These are phyloP conservation scores for Hericium alpestre DNA, from an alignment of 768 basidiomycete species.

Conservation along the genomic window DNA sequence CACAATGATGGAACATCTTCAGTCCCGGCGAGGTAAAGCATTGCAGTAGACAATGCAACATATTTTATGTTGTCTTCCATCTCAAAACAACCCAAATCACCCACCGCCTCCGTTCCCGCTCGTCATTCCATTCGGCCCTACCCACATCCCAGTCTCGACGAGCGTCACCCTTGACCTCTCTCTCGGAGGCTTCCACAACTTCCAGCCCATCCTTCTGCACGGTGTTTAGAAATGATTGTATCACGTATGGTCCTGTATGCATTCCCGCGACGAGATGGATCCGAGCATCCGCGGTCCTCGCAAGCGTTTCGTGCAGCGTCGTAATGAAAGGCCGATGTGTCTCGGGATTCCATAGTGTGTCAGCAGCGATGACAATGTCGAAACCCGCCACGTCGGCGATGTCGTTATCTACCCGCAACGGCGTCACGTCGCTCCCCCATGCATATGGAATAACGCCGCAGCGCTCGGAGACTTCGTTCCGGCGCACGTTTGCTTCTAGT, in stretches of 20 bases:
- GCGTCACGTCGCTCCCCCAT: slow-evolving; percentile 49
- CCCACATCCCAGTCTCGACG: slow-evolving; percentile 42
- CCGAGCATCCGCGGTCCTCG: slow-evolving; percentile 32
- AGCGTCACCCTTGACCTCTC: slow-evolving; percentile 29
- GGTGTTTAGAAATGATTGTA: slow-evolving; percentile 46
- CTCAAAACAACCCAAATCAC: slow-evolving; percentile 46
- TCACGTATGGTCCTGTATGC: slow-evolving; percentile 67
- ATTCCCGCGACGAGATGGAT: slow-evolving; percentile 62
- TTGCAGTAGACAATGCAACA: neutral
- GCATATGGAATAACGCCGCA: slow-evolving; percentile 49
- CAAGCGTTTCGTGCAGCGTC: slow-evolving; percentile 40
- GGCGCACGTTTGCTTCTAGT: slow-evolving; percentile 43
- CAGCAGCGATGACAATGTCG: slow-evolving; percentile 62
- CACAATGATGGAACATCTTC: too few relatives aligned
- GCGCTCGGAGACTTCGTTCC: slow-evolving; percentile 36
- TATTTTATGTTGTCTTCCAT: neutral
- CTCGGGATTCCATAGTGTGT: slow-evolving; percentile 70
- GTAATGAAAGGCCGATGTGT: slow-evolving; percentile 43
- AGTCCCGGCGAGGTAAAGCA: neutral
- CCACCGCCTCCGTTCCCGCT: slow-evolving; percentile 61
- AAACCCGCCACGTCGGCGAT: slow-evolving; percentile 25
- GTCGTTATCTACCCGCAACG: slow-evolving; percentile 17
- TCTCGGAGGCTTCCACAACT: slow-evolving; percentile 37
- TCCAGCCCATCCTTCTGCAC: slow-evolving; percentile 32
- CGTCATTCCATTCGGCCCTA: slow-evolving; percentile 46